These are phyloP conservation scores for Gossypium thurberi DNA, from an alignment of 345 rosid species.

Conservation along the genomic window DNA sequence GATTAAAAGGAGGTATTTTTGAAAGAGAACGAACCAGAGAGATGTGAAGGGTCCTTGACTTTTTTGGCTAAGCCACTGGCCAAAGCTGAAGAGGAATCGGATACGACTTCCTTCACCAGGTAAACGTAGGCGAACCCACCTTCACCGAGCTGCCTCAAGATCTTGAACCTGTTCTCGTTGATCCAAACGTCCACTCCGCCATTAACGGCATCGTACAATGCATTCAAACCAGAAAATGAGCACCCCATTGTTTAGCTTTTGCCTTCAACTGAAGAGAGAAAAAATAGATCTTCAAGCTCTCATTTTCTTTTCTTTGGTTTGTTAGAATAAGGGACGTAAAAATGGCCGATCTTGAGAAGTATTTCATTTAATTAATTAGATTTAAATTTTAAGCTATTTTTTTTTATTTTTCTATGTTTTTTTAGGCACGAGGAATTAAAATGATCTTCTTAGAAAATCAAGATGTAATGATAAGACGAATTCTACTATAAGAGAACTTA, in stretches of 20 bases:
- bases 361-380: background rate
- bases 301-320: conserved; percentile 13
- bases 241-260: conserved; percentile 54
- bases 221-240: conserved; percentile 81
- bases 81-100: conserved; percentile 49
- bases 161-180: conserved; percentile 86
- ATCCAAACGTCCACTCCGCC: conserved; percentile 98
- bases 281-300: conserved; percentile 31
- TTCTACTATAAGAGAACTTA: too few relatives aligned
- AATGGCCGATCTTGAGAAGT: conserved; percentile 16
- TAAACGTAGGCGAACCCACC: conserved; percentile 92
- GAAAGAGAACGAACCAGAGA: conserved; percentile 53
- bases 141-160: conserved; percentile 92
- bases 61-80: conserved; percentile 62
- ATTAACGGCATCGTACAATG: conserved; percentile 80
- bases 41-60: conserved; percentile 85
- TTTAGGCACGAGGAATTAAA: too few relatives aligned
- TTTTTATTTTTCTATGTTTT: too few relatives aligned
- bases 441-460: too few relatives aligned
- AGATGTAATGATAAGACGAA: too few relatives aligned
- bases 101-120: conserved; percentile 67
- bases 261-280: background rate
- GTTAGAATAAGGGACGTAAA: background rate
- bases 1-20: background rate
- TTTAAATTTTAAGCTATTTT: too few relatives aligned